Base-by-base conservation (phyloP, 192 early-diverging fungal genomes). In the Coemansia asiatica region DNA sequence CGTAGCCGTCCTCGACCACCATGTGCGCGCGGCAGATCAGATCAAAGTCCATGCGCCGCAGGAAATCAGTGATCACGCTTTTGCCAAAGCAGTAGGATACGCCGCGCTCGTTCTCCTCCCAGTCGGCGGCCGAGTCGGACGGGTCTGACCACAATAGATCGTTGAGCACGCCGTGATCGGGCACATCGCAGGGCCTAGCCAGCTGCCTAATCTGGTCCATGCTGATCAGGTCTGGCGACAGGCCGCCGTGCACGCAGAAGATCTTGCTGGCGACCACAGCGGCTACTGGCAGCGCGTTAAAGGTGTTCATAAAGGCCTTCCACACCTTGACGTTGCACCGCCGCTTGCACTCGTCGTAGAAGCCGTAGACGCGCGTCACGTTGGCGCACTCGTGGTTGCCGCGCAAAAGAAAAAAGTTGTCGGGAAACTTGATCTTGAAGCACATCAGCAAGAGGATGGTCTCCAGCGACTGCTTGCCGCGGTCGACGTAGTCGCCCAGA, bases 1-100 rank as follows among this genome's bases (percentile, higher is more conserved):
- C 94, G 77, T 96, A 98, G n/a, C 95, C 95, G 75, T 94, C 94
- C 69, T 98, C 94, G 44, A 98, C 94, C 12, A 98, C 94, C 90
- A 94, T 92, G 78, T 98, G 95, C 3, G 95, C 94, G 25, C 94
- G 87, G 61, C 91, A 92, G 55, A 97, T 90, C 48, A 98, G 81
- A 66, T 98, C 95, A 68, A 98, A 87, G 67, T 97, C 93, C 74
- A 92, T 86, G 68, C 88, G 89, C 31, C 80, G 74, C 63, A 96
- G 69, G 68, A 98, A 98, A 49, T 90, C 91, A 59, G 85, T 83
- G 61, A 98, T 90, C 16, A 95, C 86, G 55, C 83, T 79, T 68
- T 88, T 88, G 13, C 94, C 93, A 76, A 98, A 98, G 63, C 92
- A 94, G 73, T 94, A 98, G 15, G 89, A 91, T 1, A 98, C 94